A percentile compares a stretch with the other conserved stretches of the same genome.
phyloP scores from a whole-genome alignment of 768 basidiomycete genomes.

The Tremella mesenterica region DNA sequence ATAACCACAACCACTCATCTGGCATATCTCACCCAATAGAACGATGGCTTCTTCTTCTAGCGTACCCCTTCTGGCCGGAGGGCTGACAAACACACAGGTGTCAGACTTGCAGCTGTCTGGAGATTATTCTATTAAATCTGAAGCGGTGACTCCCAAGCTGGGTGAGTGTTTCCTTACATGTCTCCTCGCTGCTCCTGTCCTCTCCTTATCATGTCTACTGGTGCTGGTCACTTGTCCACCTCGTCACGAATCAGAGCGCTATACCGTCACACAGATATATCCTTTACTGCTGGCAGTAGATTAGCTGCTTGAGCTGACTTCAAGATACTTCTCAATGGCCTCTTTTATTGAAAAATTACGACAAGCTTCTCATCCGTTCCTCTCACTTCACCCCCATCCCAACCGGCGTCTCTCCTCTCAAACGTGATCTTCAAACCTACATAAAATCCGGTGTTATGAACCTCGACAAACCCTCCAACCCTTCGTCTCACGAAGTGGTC shows the following conservation, averaged over 20 bases:
- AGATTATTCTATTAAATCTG: conserved; percentile 45
- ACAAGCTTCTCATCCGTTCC: conserved; percentile 86
- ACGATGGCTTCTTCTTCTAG: conserved; percentile 20
- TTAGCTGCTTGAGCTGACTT: background rate
- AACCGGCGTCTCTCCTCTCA: conserved; percentile 83
- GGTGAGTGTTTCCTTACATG: conserved; percentile 27
- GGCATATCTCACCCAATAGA: too few relatives aligned
- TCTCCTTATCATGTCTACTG: background rate
- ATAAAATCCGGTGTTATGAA: conserved; percentile 98
- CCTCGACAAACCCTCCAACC: conserved; percentile 98
- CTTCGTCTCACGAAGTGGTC: conserved; percentile 97
- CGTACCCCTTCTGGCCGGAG: conserved; percentile 1
- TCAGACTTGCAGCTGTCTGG: conserved; percentile 38
- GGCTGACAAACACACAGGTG: conserved; percentile 29
- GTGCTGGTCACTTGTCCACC: background rate
- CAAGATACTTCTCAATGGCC: conserved; percentile 94
- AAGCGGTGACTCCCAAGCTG: conserved; percentile 41
- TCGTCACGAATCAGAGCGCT: background rate
- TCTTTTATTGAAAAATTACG: conserved; percentile 94
- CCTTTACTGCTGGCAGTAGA: too few relatives aligned
- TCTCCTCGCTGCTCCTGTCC: background rate
- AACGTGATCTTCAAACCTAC: conserved; percentile 83
- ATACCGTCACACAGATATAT: too few relatives aligned
- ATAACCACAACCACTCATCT: too few relatives aligned
- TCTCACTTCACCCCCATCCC: conserved; percentile 98